Base-by-base conservation (phyloP, 331 rosid genomes). In the Cydonia oblonga region DNA sequence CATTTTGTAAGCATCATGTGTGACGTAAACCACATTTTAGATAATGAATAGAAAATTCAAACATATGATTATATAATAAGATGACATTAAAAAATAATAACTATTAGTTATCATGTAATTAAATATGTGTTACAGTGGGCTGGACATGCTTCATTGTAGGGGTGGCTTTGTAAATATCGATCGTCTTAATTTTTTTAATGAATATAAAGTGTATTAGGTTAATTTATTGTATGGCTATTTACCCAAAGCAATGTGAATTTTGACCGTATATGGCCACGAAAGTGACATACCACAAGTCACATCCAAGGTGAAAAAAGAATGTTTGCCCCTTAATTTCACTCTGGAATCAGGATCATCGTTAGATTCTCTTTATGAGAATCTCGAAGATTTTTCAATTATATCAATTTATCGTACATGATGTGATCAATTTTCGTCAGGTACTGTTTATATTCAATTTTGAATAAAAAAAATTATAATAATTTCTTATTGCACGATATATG, bases 81-180 rank as follows among this genome's bases (percentile, higher is more conserved):
- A 59, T 46, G 42, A 59, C 29, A 64, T 52, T 66, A 60, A 60
- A 75, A 49, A 76, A 78, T 53, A 75, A 16, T 28, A 54, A 19
- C 3, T 40, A 40, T 40, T 40, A 14, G 25, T 12, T 3, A 25
- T 38, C 19, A 6, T 22, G 3, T 56, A 18, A 7, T 53, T 58
- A 54, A 18, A 18, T 66, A 65, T 54, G 13, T 18, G 9, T 8
- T 11, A 3, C 30, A 32, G 32, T 58, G 66, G 75, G 19, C 28
- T 38, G 32, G 62, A 71, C 53, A 49, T 52, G 58, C 29, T 65
- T 60, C 68, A 59, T 77, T 23, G 81, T 71, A 9, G 77, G 76
- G 85, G 81, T 6, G 73, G 80, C 92, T 75, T 90, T 82, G 97
- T 79, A 64, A 66, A 62, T 82, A 79, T 76, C 97, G 89, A 24